phyloP scores from a whole-genome alignment of 495 filamentous ascomycete genomes.

The Bryoglossum gracile region DNA sequence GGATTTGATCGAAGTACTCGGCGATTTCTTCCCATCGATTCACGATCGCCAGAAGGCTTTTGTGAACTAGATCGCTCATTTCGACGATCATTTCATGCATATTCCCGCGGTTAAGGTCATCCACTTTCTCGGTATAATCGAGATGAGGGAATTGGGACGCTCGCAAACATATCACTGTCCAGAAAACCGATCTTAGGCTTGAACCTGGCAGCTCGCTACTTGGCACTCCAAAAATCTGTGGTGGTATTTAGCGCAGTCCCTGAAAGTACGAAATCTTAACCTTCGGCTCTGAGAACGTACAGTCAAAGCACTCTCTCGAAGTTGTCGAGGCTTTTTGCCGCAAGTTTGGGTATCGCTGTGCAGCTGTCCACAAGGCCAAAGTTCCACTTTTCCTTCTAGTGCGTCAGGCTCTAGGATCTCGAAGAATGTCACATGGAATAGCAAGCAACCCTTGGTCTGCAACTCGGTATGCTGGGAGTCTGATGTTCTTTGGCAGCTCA shows the following conservation, averaged over 20 bases:
- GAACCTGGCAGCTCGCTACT: background rate
- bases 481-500: background rate
- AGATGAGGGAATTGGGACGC: slow-evolving; percentile 2
- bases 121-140: background rate
- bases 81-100: slow-evolving; percentile 2
- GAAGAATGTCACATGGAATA: slow-evolving; percentile 4
- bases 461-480: background rate
- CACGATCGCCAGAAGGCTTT: slow-evolving; percentile 9
- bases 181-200: background rate
- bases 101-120: background rate
- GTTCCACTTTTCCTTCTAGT: background rate
- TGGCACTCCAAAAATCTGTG: background rate
- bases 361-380: slow-evolving; percentile 2
- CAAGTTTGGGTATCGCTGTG: background rate
- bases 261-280: background rate
- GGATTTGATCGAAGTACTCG: slow-evolving; percentile 26
- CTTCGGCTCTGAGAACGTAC: background rate
- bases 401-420: background rate
- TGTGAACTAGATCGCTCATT: background rate
- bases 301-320: slow-evolving; percentile 4
- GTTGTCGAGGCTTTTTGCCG: background rate
- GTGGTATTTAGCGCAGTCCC: background rate
- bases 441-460: background rate
- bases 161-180: background rate
- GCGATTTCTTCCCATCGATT: slow-evolving; percentile 26